phyloP scores from a whole-genome alignment of 441 rosid species.

The Brassica balearica region DNA sequence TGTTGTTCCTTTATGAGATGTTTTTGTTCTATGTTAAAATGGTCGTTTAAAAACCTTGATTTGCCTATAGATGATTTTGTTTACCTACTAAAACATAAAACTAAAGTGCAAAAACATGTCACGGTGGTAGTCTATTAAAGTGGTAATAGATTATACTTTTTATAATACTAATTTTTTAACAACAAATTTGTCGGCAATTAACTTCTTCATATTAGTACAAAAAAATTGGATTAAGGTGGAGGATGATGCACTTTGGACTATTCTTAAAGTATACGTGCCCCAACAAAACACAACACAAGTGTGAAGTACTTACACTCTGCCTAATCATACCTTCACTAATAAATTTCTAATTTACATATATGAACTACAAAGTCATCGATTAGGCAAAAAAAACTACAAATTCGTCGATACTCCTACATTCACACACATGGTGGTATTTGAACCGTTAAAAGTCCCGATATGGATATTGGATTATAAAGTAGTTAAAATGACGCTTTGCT shows the following conservation, averaged over 20 bases:
- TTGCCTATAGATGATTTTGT: constrained; percentile 24
- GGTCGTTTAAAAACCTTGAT: constrained; percentile 1
- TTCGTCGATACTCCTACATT: not conserved
- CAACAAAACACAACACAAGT: not conserved
- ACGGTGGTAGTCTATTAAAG: constrained; percentile 15
- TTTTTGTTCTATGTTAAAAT: constrained; percentile 7
- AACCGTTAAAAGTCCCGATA: not conserved
- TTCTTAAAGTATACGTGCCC: not conserved
- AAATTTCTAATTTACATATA: not conserved
- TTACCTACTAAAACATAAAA: constrained; percentile 20
- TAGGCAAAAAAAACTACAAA: not conserved
- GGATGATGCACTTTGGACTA: constrained; percentile 30
- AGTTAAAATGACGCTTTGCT: not conserved
- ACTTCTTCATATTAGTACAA: constrained; percentile 14
- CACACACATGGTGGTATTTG: not conserved
- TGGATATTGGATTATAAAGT: not conserved
- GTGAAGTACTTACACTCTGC: not conserved
- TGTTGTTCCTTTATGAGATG: not conserved
- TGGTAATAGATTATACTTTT: constrained; percentile 13
- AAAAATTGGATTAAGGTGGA: constrained; percentile 5
- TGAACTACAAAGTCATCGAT: not conserved
- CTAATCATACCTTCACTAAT: not conserved
- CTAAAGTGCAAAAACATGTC: not conserved
- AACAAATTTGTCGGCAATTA: no score
- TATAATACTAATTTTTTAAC: not conserved